Evolutionary conservation across 2,329 filamentous ascomycete species (phyloP).

Genomic region (Fusarium duplospermum): DNA sequence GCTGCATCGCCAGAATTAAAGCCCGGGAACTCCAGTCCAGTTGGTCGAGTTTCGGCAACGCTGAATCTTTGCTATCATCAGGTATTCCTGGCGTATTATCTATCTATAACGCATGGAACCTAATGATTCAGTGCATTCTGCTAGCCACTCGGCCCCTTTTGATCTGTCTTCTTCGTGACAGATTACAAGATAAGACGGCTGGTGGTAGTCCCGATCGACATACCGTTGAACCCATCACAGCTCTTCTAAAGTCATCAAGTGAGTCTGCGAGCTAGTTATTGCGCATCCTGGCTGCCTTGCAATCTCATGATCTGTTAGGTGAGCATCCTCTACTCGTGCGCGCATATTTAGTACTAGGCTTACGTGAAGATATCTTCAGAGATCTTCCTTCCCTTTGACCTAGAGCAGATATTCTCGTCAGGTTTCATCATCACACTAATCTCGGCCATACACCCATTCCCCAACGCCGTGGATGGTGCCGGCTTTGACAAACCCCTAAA

Average conservation of each 20-base stretch:
- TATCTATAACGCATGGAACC: background rate
- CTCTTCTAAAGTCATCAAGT: conserved; percentile 8
- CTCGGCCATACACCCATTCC: background rate
- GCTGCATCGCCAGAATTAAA: background rate
- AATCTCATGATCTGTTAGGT: conserved; percentile 12
- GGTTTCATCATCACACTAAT: conserved; percentile 12
- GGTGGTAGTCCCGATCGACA: background rate
- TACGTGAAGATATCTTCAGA: background rate
- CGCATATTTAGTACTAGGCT: background rate
- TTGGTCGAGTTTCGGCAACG: conserved; percentile 10
- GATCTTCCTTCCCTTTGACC: conserved; percentile 14
- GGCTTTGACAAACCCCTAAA: background rate
- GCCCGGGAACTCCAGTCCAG: background rate
- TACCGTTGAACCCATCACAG: conserved; percentile 1
- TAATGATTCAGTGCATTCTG: conserved; percentile 1
- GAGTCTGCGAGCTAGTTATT: conserved; percentile 9
- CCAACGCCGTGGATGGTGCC: background rate
- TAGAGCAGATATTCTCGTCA: conserved; percentile 10
- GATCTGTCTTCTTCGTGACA: conserved; percentile 11
- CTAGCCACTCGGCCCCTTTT: conserved; percentile 10
- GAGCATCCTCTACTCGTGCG: background rate
- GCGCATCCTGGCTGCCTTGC: conserved; percentile 1
- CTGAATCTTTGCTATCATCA: conserved; percentile 21
- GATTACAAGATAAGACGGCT: background rate
- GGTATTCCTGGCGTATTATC: background rate